These are phyloP conservation scores for Alliaria petiolata DNA, from an alignment of 345 rosid species.

Conservation along the genomic window DNA sequence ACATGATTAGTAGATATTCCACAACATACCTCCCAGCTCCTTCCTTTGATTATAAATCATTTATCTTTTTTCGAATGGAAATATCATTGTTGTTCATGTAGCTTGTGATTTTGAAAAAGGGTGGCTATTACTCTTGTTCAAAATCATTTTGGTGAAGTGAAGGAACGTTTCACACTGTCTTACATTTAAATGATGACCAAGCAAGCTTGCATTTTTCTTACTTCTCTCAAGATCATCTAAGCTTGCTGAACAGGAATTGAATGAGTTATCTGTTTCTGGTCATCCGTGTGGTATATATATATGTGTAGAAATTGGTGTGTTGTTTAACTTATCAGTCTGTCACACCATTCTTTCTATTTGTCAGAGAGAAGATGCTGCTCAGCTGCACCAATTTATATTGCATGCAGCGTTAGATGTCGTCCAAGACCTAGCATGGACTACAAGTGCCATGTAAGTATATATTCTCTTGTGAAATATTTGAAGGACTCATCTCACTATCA, in stretches of 20 bases:
- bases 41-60: too few species aligned
- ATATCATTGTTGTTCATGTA: not conserved
- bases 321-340: not conserved
- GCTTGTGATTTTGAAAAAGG: too few species aligned
- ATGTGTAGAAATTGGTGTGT: not conserved
- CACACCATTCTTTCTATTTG: constrained; percentile 16
- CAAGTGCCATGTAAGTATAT: constrained; percentile 66
- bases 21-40: not conserved
- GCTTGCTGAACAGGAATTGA: not conserved
- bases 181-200: not conserved
- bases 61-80: too few species aligned
- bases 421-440: constrained; percentile 94
- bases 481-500: not conserved
- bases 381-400: constrained; percentile 81
- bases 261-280: not conserved
- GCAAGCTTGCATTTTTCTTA: not conserved
- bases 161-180: not conserved
- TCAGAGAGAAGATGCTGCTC: constrained; percentile 98
- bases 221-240: not conserved
- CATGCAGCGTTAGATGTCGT: constrained; percentile 96
- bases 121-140: not conserved
- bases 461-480: not conserved
- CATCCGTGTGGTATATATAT: not conserved
- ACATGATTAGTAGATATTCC: not conserved
- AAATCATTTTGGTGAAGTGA: too few species aligned